Percentiles rank a stretch among this genome's conserved stretches.
Evolutionary conservation across 2,329 filamentous ascomycete species (phyloP).

Genomic region (Fusarium hainanense): DNA sequence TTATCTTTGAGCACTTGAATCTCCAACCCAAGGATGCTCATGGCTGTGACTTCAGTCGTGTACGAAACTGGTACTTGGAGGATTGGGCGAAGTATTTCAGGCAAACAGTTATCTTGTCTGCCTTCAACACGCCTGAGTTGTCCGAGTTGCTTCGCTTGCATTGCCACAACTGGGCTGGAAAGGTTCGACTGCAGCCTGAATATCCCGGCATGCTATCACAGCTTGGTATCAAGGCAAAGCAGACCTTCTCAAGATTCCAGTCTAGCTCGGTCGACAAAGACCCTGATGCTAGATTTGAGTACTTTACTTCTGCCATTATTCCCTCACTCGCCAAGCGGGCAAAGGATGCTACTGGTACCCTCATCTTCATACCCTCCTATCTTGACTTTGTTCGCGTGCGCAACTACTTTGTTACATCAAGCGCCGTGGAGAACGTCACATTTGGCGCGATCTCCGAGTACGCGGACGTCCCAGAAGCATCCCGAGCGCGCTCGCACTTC

Average conservation of each 20-base stretch:
- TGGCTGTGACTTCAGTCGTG: conserved; percentile 91
- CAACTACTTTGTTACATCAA: conserved; percentile 86
- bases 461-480: conserved; percentile 79
- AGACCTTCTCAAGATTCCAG: conserved; percentile 91
- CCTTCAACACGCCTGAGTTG: conserved; percentile 89
- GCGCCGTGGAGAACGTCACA: conserved; percentile 61
- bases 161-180: conserved; percentile 85
- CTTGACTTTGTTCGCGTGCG: conserved; percentile 94
- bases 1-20: conserved; percentile 92
- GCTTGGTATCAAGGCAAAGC: conserved; percentile 76
- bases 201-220: conserved; percentile 80
- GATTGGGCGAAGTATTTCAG: conserved; percentile 82
- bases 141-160: conserved; percentile 80
- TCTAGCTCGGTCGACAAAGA: conserved; percentile 76
- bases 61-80: conserved; percentile 93
- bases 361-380: conserved; percentile 93
- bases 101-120: conserved; percentile 84
- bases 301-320: conserved; percentile 85
- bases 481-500: conserved; percentile 89
- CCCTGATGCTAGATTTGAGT: conserved; percentile 89
- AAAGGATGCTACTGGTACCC: conserved; percentile 73
- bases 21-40: conserved; percentile 88
- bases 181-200: conserved; percentile 75
- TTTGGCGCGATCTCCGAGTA: conserved; percentile 92
- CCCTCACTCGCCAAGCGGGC: conserved; percentile 76